A percentile compares a stretch with the other conserved stretches of the same genome.
Evolutionary conservation across 805 yeast species (phyloP).

Genomic region (Sugiyamaella floridensis): DNA sequence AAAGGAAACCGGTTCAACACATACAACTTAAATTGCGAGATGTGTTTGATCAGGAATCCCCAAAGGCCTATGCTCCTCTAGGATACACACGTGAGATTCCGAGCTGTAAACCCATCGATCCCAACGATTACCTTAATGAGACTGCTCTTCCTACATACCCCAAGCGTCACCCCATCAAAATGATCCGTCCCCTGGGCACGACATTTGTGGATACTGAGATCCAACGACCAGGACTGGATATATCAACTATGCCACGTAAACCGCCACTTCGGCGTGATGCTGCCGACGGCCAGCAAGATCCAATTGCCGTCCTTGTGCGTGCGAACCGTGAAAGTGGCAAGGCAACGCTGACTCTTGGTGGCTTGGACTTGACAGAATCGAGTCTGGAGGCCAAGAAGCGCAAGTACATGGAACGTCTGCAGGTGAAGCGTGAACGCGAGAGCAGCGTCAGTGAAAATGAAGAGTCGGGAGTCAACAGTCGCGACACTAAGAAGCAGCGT

Average conservation of each 20-base stretch:
- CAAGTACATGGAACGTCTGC: constrained; percentile 6
- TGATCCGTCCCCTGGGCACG: constrained; percentile 21
- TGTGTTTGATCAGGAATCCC: constrained; percentile 19
- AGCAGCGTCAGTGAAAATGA: constrained; percentile 9
- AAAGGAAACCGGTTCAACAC: not conserved
- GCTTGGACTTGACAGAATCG: constrained; percentile 12
- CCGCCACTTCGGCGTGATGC: constrained; percentile 7
- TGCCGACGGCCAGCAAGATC: constrained; percentile 4
- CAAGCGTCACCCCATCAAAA: constrained; percentile 20
- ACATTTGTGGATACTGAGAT: constrained; percentile 29
- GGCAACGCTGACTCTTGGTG: constrained; percentile 11
- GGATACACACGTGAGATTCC: constrained; percentile 20
- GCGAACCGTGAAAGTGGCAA: not conserved
- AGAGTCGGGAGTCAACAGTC: constrained; percentile 6
- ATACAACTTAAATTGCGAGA: constrained; percentile 8
- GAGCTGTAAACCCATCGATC: constrained; percentile 11
- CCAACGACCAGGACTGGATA: constrained; percentile 9
- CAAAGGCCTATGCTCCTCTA: constrained; percentile 26
- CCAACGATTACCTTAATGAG: constrained; percentile 25
- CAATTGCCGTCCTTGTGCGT: not conserved
- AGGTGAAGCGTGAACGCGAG: constrained; percentile 15
- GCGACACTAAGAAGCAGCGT: constrained; percentile 16
- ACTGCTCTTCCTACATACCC: constrained; percentile 22
- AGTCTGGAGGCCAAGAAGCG: constrained; percentile 5
- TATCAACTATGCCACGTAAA: constrained; percentile 8